Evolutionary conservation across 768 basidiomycete species (phyloP).

Genomic region (Rhizopogon vinicolor): DNA sequence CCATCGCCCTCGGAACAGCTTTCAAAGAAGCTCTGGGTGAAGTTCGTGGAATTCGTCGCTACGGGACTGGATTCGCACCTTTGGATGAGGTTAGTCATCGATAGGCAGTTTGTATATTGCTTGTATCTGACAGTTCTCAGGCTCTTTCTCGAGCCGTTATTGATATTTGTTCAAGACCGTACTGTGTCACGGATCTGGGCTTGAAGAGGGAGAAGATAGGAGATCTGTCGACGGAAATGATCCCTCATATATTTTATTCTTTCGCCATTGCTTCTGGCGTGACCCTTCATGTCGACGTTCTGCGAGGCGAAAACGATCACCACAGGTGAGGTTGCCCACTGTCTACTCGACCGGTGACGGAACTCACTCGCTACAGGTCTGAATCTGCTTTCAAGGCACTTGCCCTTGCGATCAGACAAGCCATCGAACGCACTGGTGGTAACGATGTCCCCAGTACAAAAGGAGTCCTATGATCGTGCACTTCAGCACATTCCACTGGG

Average conservation of each 20-base stretch:
- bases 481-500: not conserved
- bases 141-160: conserved; percentile 94
- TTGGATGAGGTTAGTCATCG: conserved; percentile 78
- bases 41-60: conserved; percentile 88
- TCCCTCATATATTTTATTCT: conserved; percentile 95
- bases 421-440: conserved; percentile 86
- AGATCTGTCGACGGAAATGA: conserved; percentile 97
- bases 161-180: conserved; percentile 96
- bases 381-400: conserved; percentile 99
- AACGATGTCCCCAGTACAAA: conserved; percentile 95
- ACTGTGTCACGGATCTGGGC: conserved; percentile 89
- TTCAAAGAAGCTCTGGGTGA: conserved; percentile 96
- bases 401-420: conserved; percentile 91
- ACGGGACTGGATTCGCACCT: conserved; percentile 95
- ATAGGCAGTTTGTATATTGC: conserved; percentile 10
- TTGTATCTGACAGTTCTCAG: conserved; percentile 35
- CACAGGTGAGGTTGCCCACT: conserved; percentile 62
- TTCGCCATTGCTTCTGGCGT: conserved; percentile 96
- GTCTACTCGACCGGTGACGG: not conserved
- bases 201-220: conserved; percentile 88
- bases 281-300: conserved; percentile 91
- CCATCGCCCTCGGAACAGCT: conserved; percentile 81
- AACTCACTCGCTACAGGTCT: conserved; percentile 47
- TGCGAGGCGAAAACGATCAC: conserved; percentile 96
- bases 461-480: conserved; percentile 65